Evolutionary conservation across 208 protist genomes (phyloP).

Genomic region (Endotrypanum monterogeii): DNA sequence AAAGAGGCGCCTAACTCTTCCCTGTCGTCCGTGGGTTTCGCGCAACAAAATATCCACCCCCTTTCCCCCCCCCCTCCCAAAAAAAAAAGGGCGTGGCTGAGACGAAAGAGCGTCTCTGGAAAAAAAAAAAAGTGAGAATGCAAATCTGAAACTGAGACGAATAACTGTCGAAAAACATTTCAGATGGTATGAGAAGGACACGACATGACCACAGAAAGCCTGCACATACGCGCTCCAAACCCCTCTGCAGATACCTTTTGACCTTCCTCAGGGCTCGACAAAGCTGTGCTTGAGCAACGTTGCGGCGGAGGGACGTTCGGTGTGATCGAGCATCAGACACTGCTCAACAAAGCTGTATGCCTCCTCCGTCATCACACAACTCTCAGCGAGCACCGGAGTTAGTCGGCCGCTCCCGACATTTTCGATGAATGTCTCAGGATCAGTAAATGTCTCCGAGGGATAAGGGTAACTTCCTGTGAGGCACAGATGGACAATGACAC

Average conservation of each 20-base stretch:
- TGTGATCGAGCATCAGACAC: constrained; percentile 39
- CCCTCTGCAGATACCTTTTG: background rate
- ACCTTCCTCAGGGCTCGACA: constrained; percentile 8
- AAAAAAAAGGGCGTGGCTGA: too few species aligned
- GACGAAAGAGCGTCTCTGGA: too few species aligned
- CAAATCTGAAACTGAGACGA: too few species aligned
- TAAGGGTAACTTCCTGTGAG: constrained; percentile 67
- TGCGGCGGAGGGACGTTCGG: constrained; percentile 36
- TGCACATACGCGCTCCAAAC: too few species aligned
- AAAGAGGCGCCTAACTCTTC: too few species aligned
- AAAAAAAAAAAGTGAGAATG: constrained; percentile 6
- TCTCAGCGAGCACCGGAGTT: constrained; percentile 32
- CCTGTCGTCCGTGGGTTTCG: too few species aligned
- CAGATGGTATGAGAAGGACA: too few species aligned
- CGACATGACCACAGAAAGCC: too few species aligned
- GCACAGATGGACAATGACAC: constrained; percentile 72
- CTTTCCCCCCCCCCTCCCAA: too few species aligned
- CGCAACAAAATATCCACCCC: too few species aligned
- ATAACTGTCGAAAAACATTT: too few species aligned
- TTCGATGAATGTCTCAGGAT: constrained; percentile 44
- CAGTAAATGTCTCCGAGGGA: constrained; percentile 35
- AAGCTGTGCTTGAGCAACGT: constrained; percentile 61
- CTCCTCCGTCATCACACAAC: constrained; percentile 16
- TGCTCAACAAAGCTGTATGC: constrained; percentile 43
- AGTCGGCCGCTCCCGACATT: constrained; percentile 34